These are phyloP conservation scores for Schizophyllum amplum DNA, from an alignment of 1,284 basidiomycete genomes.

Conservation along the genomic window DNA sequence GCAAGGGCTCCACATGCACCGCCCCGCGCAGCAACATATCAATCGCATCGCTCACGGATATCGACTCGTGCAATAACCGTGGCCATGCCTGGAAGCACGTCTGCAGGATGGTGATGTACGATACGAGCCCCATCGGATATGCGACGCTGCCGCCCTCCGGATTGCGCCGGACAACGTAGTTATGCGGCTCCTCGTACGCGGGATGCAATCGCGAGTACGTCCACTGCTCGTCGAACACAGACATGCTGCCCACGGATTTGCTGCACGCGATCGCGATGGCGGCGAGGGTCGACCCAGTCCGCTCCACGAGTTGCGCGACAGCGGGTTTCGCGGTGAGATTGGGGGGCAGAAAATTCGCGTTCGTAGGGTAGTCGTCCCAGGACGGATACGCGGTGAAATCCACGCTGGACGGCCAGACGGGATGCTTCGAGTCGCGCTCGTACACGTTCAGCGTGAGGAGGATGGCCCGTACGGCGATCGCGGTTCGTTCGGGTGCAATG, in stretches of 20 bases:
- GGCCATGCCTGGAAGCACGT: conserved; percentile 85
- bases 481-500: conserved; percentile 66
- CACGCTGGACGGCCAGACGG: conserved; percentile 68
- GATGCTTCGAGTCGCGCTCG: conserved; percentile 62
- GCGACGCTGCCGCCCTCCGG: conserved; percentile 57
- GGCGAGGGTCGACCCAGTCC: conserved; percentile 54
- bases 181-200: conserved; percentile 63
- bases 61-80: conserved; percentile 56
- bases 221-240: conserved; percentile 82
- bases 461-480: conserved; percentile 73
- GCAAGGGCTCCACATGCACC: conserved; percentile 74
- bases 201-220: conserved; percentile 50
- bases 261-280: conserved; percentile 60
- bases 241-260: conserved; percentile 68
- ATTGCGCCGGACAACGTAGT: conserved; percentile 58
- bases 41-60: conserved; percentile 55
- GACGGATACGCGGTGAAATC: conserved; percentile 62
- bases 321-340: conserved; percentile 52
- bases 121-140: conserved; percentile 56
- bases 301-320: conserved; percentile 72
- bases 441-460: conserved; percentile 66
- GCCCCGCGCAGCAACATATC: conserved; percentile 79
- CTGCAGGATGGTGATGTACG: conserved; percentile 70
- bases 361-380: conserved; percentile 62
- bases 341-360: conserved; percentile 53